These are phyloP conservation scores for Dimargaris xerosporica DNA, from an alignment of 192 early-diverging fungal genomes.

Conservation along the genomic window DNA sequence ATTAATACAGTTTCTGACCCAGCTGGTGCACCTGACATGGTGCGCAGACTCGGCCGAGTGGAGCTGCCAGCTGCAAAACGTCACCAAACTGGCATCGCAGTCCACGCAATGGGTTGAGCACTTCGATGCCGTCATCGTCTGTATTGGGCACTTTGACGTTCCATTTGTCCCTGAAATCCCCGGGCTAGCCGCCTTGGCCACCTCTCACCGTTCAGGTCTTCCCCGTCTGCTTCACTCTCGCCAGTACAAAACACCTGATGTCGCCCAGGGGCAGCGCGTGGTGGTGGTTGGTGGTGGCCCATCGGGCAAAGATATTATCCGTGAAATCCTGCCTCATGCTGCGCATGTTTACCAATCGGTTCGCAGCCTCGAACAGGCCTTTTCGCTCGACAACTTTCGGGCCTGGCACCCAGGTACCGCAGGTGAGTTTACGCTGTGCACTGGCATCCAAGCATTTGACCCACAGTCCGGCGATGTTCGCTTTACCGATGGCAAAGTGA, in stretches of 20 bases:
- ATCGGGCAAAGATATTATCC: constrained; percentile 25
- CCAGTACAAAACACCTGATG: neutral
- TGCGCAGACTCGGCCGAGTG: neutral
- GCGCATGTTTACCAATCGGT: constrained; percentile 20
- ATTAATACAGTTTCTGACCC: too few species aligned
- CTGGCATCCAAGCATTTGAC: constrained; percentile 15
- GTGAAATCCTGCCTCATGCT: constrained; percentile 20
- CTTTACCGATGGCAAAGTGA: constrained; percentile 11
- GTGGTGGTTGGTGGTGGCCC: constrained; percentile 28
- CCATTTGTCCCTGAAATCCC: constrained; percentile 1
- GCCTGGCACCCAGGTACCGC: neutral
- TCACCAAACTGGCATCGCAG: neutral
- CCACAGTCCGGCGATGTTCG: constrained; percentile 8
- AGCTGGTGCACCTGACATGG: neutral
- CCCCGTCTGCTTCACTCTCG: constrained; percentile 4
- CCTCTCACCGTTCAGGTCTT: neutral
- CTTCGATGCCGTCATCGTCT: constrained; percentile 10
- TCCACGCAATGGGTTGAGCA: neutral
- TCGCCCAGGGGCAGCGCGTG: constrained; percentile 15
- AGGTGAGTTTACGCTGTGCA: neutral
- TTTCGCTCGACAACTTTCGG: neutral
- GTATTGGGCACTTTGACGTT: neutral
- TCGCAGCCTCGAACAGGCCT: constrained; percentile 13
- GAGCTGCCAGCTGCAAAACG: neutral
- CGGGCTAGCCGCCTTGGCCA: neutral